A percentile compares a stretch with the other conserved stretches of the same genome.
These are phyloP conservation scores for Jaminaea rosea DNA, from an alignment of 1,284 basidiomycete genomes.

Conservation along the genomic window DNA sequence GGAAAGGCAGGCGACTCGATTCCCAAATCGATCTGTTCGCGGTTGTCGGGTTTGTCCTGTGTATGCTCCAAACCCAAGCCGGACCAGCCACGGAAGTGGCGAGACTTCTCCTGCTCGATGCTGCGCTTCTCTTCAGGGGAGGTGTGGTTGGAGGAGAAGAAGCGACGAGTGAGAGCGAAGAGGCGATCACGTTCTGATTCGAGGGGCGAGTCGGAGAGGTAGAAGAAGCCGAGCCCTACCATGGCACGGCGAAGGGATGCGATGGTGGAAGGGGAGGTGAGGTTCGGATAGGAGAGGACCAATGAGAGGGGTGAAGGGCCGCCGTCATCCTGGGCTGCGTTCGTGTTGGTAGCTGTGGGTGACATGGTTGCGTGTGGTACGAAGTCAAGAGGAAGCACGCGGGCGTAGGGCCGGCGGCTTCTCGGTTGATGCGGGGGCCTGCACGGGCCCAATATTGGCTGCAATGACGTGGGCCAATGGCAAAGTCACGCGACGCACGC, in stretches of 20 bases:
- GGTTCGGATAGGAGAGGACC: not conserved
- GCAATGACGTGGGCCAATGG: no score
- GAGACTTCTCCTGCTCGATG: no score
- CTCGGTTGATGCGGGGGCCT: no score
- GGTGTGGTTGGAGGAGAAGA: not conserved
- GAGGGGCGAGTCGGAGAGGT: constrained; percentile 22
- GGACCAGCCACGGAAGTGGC: no score
- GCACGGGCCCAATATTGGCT: no score
- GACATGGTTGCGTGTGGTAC: no score
- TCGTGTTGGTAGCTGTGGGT: not conserved
- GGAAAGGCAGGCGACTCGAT: not conserved
- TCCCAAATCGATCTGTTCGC: not conserved
- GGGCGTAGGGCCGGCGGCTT: no score
- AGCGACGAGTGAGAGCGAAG: not conserved
- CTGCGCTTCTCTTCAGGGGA: not conserved
- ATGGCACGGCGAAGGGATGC: constrained; percentile 16
- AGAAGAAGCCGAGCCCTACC: constrained; percentile 34
- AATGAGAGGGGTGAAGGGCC: not conserved
- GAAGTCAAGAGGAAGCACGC: no score
- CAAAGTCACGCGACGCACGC: no score
- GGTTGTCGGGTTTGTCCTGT: not conserved
- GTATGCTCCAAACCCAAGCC: not conserved
- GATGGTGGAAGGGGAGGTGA: constrained; percentile 2
- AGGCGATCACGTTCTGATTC: not conserved
- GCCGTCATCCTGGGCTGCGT: no score